Base-by-base conservation (phyloP, 495 filamentous ascomycete species). In the Talaromyces trachyspermus region DNA sequence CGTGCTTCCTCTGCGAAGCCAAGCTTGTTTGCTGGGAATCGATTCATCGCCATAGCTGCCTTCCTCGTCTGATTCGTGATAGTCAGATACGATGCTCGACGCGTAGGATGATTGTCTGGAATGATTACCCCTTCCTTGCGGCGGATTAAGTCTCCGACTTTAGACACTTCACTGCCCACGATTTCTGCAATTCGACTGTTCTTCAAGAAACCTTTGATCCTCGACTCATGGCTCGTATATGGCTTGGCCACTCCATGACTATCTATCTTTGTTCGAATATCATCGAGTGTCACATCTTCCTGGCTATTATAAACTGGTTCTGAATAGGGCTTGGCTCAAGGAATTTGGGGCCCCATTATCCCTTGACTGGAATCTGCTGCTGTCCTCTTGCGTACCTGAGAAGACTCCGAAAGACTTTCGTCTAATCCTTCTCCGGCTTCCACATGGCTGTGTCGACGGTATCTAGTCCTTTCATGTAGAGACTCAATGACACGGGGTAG, bases 151-250 rank as follows among this genome's bases (percentile, higher is more conserved):
- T 79, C 76, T 19, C 78, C 75, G 44, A 81, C 73, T 56, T 71
- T 75, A 0, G 72, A 70, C 1, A 81, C 76, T 50, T 80, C 76
- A 49, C 71, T 76, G 7, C 70, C 75, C n/a, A 76, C 72, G 14
- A 69, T 62, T 35, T 71, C 73, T 12, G 73, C 74, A 50, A 79
- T 73, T 43, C 72, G 67, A 10, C 72, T 68, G 4, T 71, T 70
- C 59, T 80, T 81, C 49, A 81, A 66, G 12, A 81, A 69, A 6
- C 75, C 75, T 30, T 68, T 66, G 10, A 79, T 46, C 43, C 64
- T 68, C 1, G 68, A 71, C 40, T 71, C 67, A 8, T 59, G 54
- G 15, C 46, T 53, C 39, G 54, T 18, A 4, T 54, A 50, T 0
- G 55, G 59, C 40, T 65, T 71, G 6, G 58, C 58, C 18, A 51